Base-by-base conservation (phyloP, 2,329 filamentous ascomycete genomes). In the Furcasterigmium furcatum region DNA sequence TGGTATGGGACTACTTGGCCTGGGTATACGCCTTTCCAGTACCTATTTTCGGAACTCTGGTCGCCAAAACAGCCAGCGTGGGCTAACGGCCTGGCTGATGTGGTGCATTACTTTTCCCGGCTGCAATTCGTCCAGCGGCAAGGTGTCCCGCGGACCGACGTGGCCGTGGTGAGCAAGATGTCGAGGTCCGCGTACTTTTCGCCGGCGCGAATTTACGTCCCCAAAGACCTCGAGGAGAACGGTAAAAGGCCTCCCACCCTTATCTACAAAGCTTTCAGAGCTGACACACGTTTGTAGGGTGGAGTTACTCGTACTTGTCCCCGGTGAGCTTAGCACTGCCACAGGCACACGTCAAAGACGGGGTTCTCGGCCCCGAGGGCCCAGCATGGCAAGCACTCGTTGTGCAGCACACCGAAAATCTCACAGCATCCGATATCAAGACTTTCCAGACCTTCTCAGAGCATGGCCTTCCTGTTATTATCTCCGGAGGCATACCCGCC, bases 1-100 rank as follows among this genome's bases (percentile, higher is more conserved):
- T 76, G 74, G 43, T 54, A 55, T 0, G 24, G 24, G 7, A 76
- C 73, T 1, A 75, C 73, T 0, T 77, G 73, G 73, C 74, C 74
- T 1, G 70, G 68, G 0, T 73, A 65, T 41, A 67, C 66, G 1
- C 61, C 71, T 0, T 76, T 76, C 46, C 47, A 43, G 7, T 76
- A 71, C 48, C 38, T 58, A 0, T 73, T 68, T 44, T 63, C 64
- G 0, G 67, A 71, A n/a, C 62, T 67, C 55, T 64, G 67, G 46
- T 58, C 58, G 5, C 57, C 53, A 0, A 58, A 65, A 6, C 66
- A 72, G 41, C 73, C 73, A 2, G 63, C 59, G 2, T 76, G 68
- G 67, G 58, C 63, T 2, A 9, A 46, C 9, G 45, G 44, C 1
- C 32, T 49, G 4, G 24, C 30, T 3, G 66, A 70, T n/a, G 47